Conservation (phyloP, 208 protist genomes). For the Leishmania tropica region DNA sequence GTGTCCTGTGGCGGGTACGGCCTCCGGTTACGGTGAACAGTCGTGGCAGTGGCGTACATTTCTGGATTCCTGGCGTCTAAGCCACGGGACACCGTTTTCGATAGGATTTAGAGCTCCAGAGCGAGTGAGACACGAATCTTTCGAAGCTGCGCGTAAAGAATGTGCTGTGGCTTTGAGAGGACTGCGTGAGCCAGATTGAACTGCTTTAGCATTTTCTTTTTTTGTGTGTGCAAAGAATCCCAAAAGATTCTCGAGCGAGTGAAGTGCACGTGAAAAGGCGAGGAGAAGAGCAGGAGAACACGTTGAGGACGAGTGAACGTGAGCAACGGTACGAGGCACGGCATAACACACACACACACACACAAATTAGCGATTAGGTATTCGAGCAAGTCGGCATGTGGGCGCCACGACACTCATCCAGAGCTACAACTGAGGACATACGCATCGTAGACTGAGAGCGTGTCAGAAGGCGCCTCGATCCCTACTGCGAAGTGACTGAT, state of each 20-base stretch:
- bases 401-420: neutral
- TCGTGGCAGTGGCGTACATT: conserved; percentile 26
- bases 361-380: neutral
- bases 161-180: neutral
- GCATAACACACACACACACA: neutral
- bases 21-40: conserved; percentile 37
- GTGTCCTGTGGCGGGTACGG: conserved; percentile 68
- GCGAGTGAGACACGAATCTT: neutral
- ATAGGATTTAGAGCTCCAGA: neutral
- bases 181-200: neutral
- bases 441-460: neutral
- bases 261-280: neutral
- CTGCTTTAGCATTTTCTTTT: too few relatives aligned
- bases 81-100: neutral
- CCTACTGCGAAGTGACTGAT: too few relatives aligned
- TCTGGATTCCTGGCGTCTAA: neutral
- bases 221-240: neutral
- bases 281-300: neutral
- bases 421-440: neutral
- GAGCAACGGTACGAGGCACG: neutral
- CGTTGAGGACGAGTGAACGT: neutral
- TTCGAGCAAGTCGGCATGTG: neutral
- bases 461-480: neutral
- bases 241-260: neutral
- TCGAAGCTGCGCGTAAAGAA: neutral